Percentiles rank a stretch among this genome's conserved stretches.
phyloP scores from a whole-genome alignment of 2,329 filamentous ascomycete genomes.

The Dactylellina cionopaga region DNA sequence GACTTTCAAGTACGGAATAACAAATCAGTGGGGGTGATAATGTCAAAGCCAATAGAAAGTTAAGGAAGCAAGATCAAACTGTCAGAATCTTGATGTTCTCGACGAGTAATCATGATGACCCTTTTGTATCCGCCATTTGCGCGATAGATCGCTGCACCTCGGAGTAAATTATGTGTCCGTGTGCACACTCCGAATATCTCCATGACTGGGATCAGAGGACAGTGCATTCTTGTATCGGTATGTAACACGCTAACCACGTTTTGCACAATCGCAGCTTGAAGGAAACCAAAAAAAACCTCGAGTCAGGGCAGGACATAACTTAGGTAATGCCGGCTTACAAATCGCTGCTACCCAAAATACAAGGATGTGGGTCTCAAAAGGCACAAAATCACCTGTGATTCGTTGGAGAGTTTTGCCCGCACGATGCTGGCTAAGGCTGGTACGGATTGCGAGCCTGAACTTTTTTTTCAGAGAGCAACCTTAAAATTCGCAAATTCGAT shows the following conservation, averaged over 20 bases:
- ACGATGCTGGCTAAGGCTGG: neutral
- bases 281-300: conserved; percentile 1
- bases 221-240: too few relatives aligned
- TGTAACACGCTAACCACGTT: conserved; percentile 24
- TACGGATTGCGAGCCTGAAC: conserved; percentile 16
- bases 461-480: conserved; percentile 17
- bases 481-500: conserved; percentile 35
- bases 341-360: conserved; percentile 11
- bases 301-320: conserved; percentile 41
- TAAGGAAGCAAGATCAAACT: too few relatives aligned
- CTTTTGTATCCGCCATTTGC: neutral
- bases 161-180: conserved; percentile 10
- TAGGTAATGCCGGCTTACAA: conserved; percentile 40
- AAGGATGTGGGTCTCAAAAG: conserved; percentile 3
- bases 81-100: too few relatives aligned
- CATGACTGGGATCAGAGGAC: conserved; percentile 28
- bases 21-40: too few relatives aligned
- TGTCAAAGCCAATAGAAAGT: too few relatives aligned
- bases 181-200: conserved; percentile 13
- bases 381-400: conserved; percentile 7
- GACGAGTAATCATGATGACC: too few relatives aligned
- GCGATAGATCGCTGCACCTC: neutral
- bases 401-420: conserved; percentile 13
- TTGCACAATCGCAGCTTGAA: neutral
- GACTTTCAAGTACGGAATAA: too few relatives aligned